These are phyloP conservation scores for Nannizzia gypsea DNA, from an alignment of 2,329 filamentous ascomycete species.

Conservation along the genomic window DNA sequence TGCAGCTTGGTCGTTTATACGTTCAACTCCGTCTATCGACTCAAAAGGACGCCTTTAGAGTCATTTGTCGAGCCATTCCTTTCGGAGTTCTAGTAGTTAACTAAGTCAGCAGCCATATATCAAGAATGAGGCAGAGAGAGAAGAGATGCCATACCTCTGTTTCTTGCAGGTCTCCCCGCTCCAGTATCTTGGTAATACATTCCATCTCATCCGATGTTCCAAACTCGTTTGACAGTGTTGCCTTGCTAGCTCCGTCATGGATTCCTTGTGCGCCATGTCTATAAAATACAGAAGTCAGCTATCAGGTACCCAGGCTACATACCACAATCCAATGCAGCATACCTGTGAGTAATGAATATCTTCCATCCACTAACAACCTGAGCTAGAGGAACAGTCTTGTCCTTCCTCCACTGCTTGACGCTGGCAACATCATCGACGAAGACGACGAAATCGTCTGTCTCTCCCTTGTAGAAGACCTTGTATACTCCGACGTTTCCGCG, in stretches of 20 bases:
- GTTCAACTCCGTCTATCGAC: slow-evolving; percentile 3
- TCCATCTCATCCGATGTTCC: slow-evolving; percentile 69
- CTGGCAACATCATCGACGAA: slow-evolving; percentile 50
- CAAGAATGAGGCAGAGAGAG: neutral
- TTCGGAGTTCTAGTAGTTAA: slow-evolving; percentile 19
- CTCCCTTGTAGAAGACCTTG: slow-evolving; percentile 81
- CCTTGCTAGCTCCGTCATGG: slow-evolving; percentile 63
- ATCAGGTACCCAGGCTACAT: slow-evolving; percentile 2
- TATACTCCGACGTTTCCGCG: slow-evolving; percentile 57
- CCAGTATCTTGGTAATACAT: slow-evolving; percentile 67
- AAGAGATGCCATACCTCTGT: slow-evolving; percentile 35
- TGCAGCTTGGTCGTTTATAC: neutral
- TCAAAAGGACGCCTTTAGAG: slow-evolving; percentile 16
- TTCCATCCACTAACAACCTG: slow-evolving; percentile 83
- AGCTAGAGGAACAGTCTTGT: slow-evolving; percentile 65
- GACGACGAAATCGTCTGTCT: slow-evolving; percentile 56
- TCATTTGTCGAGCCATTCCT: slow-evolving; percentile 25
- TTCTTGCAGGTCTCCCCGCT: slow-evolving; percentile 59
- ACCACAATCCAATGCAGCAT: slow-evolving; percentile 32
- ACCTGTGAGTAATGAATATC: slow-evolving; percentile 85
- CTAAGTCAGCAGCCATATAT: slow-evolving; percentile 11
- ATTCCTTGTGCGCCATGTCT: slow-evolving; percentile 81
- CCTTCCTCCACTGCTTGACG: slow-evolving; percentile 69
- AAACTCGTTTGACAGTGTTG: slow-evolving; percentile 71
- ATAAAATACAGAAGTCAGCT: neutral